Conservation (phyloP, 1,284 basidiomycete genomes). For the Rhodotorula sp. region DNA sequence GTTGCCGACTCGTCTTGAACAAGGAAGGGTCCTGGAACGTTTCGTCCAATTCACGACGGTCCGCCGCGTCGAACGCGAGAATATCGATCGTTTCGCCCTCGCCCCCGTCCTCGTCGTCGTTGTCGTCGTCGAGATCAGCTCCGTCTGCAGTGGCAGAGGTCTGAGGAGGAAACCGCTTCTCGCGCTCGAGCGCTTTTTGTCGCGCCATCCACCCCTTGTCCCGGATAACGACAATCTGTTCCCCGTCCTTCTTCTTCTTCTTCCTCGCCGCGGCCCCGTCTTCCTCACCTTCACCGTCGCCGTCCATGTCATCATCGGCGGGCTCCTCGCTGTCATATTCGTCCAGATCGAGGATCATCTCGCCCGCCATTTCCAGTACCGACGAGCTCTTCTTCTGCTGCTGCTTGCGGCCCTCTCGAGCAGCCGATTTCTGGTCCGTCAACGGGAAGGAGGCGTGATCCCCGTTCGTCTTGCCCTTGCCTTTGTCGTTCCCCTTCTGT, state of each 20-base stretch:
- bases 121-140: neutral
- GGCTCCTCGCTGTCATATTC: neutral
- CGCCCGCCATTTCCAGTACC: neutral
- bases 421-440: neutral
- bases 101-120: neutral
- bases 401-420: too few species aligned
- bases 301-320: neutral
- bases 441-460: neutral
- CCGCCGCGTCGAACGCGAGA: neutral
- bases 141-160: neutral
- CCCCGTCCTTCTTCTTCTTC: conserved; percentile 10
- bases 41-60: neutral
- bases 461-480: neutral
- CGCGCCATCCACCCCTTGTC: conserved; percentile 9
- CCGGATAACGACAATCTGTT: conserved; percentile 20
- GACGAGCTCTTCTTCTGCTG: too few species aligned
- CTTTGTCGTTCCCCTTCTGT: neutral
- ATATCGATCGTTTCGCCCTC: conserved; percentile 11
- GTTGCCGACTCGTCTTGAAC: neutral
- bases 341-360: conserved; percentile 15
- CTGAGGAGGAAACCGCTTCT: neutral
- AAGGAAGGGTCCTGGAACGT: neutral
- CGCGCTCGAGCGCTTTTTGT: neutral
- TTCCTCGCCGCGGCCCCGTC: neutral
- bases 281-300: conserved; percentile 6